Conservation (phyloP, 1,284 basidiomycete species). For the Golubevia pallescens region DNA sequence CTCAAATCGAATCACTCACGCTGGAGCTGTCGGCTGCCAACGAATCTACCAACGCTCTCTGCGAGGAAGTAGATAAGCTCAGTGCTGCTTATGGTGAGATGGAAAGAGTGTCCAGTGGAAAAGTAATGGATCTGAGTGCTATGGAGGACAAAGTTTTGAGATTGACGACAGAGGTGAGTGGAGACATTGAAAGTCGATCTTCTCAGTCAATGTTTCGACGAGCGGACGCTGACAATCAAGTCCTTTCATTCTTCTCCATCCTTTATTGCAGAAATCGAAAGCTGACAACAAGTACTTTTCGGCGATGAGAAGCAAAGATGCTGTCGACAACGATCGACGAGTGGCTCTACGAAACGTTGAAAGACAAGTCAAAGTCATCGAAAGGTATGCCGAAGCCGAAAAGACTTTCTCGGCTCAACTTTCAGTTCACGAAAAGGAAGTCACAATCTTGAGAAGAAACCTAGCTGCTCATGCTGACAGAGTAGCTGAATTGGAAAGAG, state of each 20-base stretch:
- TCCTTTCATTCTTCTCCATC: background rate
- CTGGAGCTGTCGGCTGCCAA: slow-evolving; percentile 34
- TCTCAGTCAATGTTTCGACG: background rate
- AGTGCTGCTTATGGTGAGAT: slow-evolving; percentile 44
- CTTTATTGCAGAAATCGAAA: slow-evolving; percentile 37
- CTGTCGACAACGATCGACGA: slow-evolving; percentile 39
- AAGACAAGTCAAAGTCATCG: slow-evolving; percentile 47
- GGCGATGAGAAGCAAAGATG: slow-evolving; percentile 58
- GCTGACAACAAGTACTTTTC: slow-evolving; percentile 64
- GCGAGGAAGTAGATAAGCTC: slow-evolving; percentile 56
- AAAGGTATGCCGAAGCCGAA: slow-evolving; percentile 41
- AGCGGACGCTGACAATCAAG: background rate
- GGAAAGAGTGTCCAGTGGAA: slow-evolving; percentile 37
- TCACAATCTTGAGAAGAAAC: slow-evolving; percentile 27
- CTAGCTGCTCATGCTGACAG: slow-evolving; percentile 31
- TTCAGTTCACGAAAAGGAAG: slow-evolving; percentile 38
- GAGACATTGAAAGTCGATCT: background rate
- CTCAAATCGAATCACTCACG: slow-evolving; percentile 25
- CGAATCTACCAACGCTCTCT: slow-evolving; percentile 45
- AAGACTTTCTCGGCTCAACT: slow-evolving; percentile 30
- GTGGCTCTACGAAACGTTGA: slow-evolving; percentile 34
- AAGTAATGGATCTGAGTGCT: slow-evolving; percentile 40
- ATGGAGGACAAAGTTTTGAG: slow-evolving; percentile 58
- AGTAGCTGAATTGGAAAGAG: slow-evolving; percentile 37
- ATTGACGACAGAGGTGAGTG: slow-evolving; percentile 48